A percentile compares a stretch with the other conserved stretches of the same genome.
phyloP scores from a whole-genome alignment of 139 green algal genomes.

The Trebouxia sp. region DNA sequence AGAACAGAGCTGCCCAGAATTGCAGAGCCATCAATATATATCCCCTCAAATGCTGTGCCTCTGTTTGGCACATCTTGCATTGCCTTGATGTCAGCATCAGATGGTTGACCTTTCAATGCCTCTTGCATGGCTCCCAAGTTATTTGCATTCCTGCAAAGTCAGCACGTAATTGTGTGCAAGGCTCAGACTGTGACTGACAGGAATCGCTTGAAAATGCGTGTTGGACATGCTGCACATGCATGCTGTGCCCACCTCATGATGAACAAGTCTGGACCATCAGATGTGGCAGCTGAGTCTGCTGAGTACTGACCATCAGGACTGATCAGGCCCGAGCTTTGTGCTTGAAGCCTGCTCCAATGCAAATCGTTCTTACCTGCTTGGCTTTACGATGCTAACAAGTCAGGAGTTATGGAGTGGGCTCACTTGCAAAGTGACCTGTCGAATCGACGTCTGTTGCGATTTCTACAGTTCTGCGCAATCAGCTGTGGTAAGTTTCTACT shows the following conservation, averaged over 20 bases:
- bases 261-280: conserved; percentile 2
- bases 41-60: conserved; percentile 6
- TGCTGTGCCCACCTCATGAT: not conserved
- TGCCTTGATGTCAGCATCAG: conserved; percentile 19
- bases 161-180: too few species aligned
- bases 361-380: too few species aligned
- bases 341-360: not conserved
- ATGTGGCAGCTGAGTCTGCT: not conserved
- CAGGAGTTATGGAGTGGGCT: too few species aligned
- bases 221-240: not conserved
- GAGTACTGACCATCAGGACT: not conserved
- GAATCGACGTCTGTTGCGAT: too few species aligned
- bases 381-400: too few species aligned
- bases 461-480: too few species aligned
- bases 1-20: not conserved
- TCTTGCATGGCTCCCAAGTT: conserved; percentile 19
- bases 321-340: not conserved
- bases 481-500: not conserved
- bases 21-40: conserved; percentile 5
- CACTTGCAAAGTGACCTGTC: too few species aligned
- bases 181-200: too few species aligned
- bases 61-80: conserved; percentile 15
- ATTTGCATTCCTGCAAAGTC: not conserved
- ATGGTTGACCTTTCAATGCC: conserved; percentile 12
- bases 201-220: not conserved